These are phyloP conservation scores for Lactifluus echinatus DNA, from an alignment of 768 basidiomycete species.

Conservation along the genomic window DNA sequence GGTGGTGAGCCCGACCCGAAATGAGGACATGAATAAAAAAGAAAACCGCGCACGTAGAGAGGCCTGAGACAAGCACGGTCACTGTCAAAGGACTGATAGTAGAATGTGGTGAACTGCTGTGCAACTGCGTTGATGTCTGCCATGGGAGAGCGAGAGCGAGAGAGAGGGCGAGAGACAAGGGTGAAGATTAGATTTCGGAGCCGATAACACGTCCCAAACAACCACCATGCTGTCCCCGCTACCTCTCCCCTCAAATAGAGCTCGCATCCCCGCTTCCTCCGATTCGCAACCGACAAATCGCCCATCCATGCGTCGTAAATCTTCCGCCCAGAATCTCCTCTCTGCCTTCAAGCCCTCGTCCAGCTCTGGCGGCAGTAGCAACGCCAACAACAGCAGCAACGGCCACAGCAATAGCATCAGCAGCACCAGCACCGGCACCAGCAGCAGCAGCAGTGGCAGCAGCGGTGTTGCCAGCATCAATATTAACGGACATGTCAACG, in stretches of 20 bases:
- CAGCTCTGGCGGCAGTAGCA: background rate
- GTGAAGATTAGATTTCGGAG: slow-evolving; percentile 14
- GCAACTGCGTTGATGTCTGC: slow-evolving; percentile 70
- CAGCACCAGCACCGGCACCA: background rate
- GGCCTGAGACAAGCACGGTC: slow-evolving; percentile 44
- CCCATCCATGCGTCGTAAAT: slow-evolving; percentile 74
- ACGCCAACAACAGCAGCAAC: background rate
- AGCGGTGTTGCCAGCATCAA: too few relatives aligned
- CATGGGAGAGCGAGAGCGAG: slow-evolving; percentile 32
- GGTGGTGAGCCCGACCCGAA: too few relatives aligned
- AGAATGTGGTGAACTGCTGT: slow-evolving; percentile 70
- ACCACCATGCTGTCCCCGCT: background rate
- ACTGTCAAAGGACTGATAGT: slow-evolving; percentile 72
- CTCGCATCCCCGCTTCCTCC: slow-evolving; percentile 16
- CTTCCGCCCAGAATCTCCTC: slow-evolving; percentile 76
- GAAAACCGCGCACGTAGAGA: slow-evolving; percentile 66
- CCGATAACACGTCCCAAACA: background rate
- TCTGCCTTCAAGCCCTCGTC: slow-evolving; percentile 52
- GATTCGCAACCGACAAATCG: too few relatives aligned
- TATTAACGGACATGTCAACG: too few relatives aligned
- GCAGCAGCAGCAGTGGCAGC: background rate
- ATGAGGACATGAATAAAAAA: too few relatives aligned
- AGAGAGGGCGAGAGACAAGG: background rate
- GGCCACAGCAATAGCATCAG: background rate
- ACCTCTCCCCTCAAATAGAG: slow-evolving; percentile 14